phyloP scores from a whole-genome alignment of 2,329 filamentous ascomycete species.

The Trichothecium roseum region DNA sequence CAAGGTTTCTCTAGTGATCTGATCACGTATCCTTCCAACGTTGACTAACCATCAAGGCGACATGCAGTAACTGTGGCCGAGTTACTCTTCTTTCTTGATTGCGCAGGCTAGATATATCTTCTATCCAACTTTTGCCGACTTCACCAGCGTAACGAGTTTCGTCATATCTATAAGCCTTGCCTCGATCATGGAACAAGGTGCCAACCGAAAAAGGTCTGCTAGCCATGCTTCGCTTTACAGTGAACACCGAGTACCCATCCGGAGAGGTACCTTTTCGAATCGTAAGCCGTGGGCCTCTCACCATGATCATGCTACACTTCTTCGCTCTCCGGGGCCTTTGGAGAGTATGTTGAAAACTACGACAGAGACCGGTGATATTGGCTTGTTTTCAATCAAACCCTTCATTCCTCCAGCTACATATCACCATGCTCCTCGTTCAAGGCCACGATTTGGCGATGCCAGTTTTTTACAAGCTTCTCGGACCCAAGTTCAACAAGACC shows the following conservation, averaged over 20 bases:
- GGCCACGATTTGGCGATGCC: conserved; percentile 18
- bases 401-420: conserved; percentile 18
- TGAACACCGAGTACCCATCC: conserved; percentile 17
- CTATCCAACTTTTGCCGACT: neutral
- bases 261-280: conserved; percentile 7
- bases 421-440: conserved; percentile 16
- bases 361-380: conserved; percentile 56
- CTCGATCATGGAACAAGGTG: conserved; percentile 4
- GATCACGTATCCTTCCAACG: too few species aligned
- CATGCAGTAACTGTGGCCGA: too few species aligned
- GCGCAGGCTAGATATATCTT: neutral
- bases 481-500: conserved; percentile 14
- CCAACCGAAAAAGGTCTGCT: conserved; percentile 19
- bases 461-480: conserved; percentile 16
- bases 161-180: neutral
- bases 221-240: conserved; percentile 29
- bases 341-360: conserved; percentile 57
- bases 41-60: too few species aligned
- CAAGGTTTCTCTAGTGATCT: too few species aligned
- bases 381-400: conserved; percentile 42
- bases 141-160: neutral
- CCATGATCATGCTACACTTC: conserved; percentile 30
- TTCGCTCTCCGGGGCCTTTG: conserved; percentile 42
- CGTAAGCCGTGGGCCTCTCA: conserved; percentile 25
- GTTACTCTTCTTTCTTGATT: too few species aligned